Base-by-base conservation (phyloP, 768 basidiomycete species). In the Grammothele lineata region DNA sequence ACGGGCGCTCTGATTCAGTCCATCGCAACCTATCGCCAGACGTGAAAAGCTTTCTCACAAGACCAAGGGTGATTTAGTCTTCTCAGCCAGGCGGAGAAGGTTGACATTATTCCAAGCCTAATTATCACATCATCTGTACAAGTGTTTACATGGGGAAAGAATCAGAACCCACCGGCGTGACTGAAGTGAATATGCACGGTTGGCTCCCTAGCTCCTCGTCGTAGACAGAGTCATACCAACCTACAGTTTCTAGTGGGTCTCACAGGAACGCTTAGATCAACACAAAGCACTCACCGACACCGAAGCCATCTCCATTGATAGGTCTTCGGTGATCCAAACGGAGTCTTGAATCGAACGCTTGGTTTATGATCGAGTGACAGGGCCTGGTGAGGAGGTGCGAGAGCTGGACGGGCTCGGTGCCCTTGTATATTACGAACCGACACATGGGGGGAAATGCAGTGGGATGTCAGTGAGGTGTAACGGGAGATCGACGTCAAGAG, bases 91-190 rank as follows among this genome's bases (percentile, higher is more conserved):
- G 14, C 96, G 80, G n/a, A 78, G 80, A 36, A 99, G 76, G 62
- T 99, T 98, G 21, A 85, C 79, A 60, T 97, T 96, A 60, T 93
- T 94, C 95, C 96, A 98, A 6, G 93, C 96, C 87, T 96, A 30
- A 14, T n/a, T n/a, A 30, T 7, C 27, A 30, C 27, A 7, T 30
- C 14, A 30, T 30, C 27, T 30, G 14, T 30, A 7, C 27, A 30
- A 14, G n/a, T n/a, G n/a, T n/a, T n/a, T 30, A 14, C 27, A 30
- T 30, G 14, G 14, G 8, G 14, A 30, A 14, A 30, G 7, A 14
- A 30, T 30, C 8, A 30, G 24, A 64, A n/a, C 77, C 57, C 58
- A 92, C 93, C 4, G 94, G 94, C 10, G 93, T 92, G 17, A 95
- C 83, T 22, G 91, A 92, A 33, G 93, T 95, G 67, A 97, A 98